These are phyloP conservation scores for Trichoderma afroharzianum DNA, from an alignment of 2,329 filamentous ascomycete genomes.

Conservation along the genomic window DNA sequence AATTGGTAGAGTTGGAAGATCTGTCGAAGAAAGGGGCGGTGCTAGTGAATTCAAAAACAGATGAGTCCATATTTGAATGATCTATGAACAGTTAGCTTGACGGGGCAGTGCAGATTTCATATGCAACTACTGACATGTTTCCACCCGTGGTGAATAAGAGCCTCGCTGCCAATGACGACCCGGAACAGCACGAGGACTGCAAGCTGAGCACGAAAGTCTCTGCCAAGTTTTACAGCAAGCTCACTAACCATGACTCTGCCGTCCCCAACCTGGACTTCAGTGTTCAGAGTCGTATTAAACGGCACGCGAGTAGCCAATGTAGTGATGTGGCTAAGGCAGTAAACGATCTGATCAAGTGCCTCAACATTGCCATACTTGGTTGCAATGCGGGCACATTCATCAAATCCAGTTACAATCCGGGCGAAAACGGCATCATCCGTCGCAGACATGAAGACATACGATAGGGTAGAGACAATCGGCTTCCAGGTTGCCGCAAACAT, in stretches of 20 bases:
- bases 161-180: conserved; percentile 81
- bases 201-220: conserved; percentile 89
- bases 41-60: conserved; percentile 94
- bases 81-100: conserved; percentile 43
- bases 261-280: conserved; percentile 87
- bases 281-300: conserved; percentile 85
- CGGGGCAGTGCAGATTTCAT: no score
- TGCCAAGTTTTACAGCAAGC: conserved; percentile 89
- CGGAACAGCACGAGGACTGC: conserved; percentile 94
- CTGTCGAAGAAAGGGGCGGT: conserved; percentile 67
- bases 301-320: conserved; percentile 73
- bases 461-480: conserved; percentile 88
- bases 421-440: conserved; percentile 95
- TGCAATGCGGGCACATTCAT: conserved; percentile 92
- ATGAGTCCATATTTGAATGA: conserved; percentile 90
- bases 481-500: conserved; percentile 98
- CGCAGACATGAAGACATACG: conserved; percentile 98
- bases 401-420: conserved; percentile 88
- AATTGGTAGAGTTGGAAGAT: conserved; percentile 64
- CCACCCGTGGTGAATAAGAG: conserved; percentile 72
- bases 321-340: conserved; percentile 85
- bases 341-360: conserved; percentile 88
- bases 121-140: conserved; percentile 58
- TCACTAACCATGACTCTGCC: conserved; percentile 98
- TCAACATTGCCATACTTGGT: conserved; percentile 78